These are phyloP conservation scores for Hypoxylon sp. DNA, from an alignment of 2,329 filamentous ascomycete genomes.

Conservation along the genomic window DNA sequence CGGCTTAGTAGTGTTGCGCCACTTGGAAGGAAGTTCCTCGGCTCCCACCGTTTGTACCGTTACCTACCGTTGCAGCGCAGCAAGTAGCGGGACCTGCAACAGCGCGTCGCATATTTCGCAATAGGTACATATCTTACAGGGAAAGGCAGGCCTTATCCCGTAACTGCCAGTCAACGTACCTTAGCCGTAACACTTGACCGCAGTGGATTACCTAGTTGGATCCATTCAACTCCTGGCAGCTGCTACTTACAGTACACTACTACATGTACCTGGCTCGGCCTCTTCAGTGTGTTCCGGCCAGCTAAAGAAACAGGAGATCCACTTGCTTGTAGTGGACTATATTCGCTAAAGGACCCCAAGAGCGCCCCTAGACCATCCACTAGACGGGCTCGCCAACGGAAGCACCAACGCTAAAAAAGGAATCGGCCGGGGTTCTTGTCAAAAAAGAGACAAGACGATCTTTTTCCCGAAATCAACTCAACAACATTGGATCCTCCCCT, in stretches of 20 bases:
- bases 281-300: slow-evolving; percentile 8
- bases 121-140: too few species aligned
- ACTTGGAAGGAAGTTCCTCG: slow-evolving; percentile 26
- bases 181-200: too few species aligned
- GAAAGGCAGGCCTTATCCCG: too few species aligned
- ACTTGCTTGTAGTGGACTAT: slow-evolving; percentile 10
- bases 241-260: too few species aligned
- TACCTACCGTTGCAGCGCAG: slow-evolving; percentile 28
- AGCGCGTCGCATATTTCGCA: too few species aligned
- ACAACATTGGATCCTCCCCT: too few species aligned
- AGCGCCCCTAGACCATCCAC: slow-evolving; percentile 9
- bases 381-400: too few species aligned
- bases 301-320: slow-evolving; percentile 12
- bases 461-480: slow-evolving; percentile 32
- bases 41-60: slow-evolving; percentile 18
- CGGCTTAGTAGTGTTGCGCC: slow-evolving; percentile 22
- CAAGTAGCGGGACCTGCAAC: slow-evolving; percentile 7
- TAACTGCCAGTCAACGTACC: too few species aligned
- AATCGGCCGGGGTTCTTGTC: slow-evolving; percentile 35
- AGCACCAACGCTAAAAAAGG: slow-evolving; percentile 34
- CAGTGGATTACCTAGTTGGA: too few species aligned
- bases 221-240: too few species aligned
- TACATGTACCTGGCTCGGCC: not conserved
- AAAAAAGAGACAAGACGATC: slow-evolving; percentile 32
- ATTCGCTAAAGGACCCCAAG: not conserved